These are phyloP conservation scores for Populus davidiana DNA, from an alignment of 345 rosid genomes.

Conservation along the genomic window DNA sequence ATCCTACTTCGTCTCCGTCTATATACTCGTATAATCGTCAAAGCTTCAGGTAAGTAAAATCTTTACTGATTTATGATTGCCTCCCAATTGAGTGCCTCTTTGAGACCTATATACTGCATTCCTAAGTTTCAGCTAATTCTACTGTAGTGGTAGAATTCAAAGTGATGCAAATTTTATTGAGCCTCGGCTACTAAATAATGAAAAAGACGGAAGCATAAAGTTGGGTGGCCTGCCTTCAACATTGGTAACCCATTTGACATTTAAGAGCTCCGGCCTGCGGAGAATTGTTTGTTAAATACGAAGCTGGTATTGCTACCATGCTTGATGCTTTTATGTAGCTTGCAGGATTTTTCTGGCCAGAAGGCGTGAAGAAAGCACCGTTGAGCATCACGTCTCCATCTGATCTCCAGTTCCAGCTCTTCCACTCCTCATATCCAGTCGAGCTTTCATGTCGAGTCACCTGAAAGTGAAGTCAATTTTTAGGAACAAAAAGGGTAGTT, in stretches of 20 bases:
- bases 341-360: conserved; percentile 12
- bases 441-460: conserved; percentile 10
- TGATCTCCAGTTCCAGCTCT: conserved; percentile 23
- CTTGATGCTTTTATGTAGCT: conserved; percentile 23
- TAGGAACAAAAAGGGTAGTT: background rate
- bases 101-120: background rate
- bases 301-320: conserved; percentile 24
- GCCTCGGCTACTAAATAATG: background rate
- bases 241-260: conserved; percentile 8
- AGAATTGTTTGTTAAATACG: conserved; percentile 5
- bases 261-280: conserved; percentile 11
- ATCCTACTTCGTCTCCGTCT: no score
- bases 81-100: background rate
- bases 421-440: conserved; percentile 9
- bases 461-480: conserved; percentile 7
- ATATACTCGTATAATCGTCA: no score
- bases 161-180: background rate
- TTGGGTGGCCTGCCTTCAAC: background rate
- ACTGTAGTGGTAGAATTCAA: background rate
- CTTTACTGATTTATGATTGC: conserved; percentile 8
- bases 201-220: background rate
- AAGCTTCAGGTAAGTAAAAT: conserved; percentile 21
- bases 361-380: conserved; percentile 17
- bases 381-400: conserved; percentile 21
- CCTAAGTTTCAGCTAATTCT: background rate